These are phyloP conservation scores for Silene coronaria DNA, from an alignment of 179 eudicot genomes.

Conservation along the genomic window DNA sequence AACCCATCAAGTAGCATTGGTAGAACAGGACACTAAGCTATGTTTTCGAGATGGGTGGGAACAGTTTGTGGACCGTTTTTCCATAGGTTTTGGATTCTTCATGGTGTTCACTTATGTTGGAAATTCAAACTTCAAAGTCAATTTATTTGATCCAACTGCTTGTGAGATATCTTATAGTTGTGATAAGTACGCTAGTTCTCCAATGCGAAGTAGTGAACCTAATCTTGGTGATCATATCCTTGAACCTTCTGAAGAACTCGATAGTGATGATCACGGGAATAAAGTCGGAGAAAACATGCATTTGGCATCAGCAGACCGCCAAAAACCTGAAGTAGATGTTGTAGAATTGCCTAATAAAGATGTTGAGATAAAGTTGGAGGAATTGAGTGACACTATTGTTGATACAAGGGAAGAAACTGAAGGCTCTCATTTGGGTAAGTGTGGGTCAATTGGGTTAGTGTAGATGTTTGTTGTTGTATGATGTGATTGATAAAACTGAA, in stretches of 20 bases:
- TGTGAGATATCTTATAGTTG: slow-evolving; percentile 20
- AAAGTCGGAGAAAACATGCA: background rate
- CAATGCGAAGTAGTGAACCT: background rate
- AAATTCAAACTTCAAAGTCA: slow-evolving; percentile 22
- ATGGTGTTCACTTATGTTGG: slow-evolving; percentile 23
- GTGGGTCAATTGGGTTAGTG: background rate
- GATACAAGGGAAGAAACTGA: background rate
- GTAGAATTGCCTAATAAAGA: background rate
- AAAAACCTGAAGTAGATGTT: background rate
- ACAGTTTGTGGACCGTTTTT: slow-evolving; percentile 17
- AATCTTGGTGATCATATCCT: background rate
- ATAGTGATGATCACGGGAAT: background rate
- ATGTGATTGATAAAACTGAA: background rate
- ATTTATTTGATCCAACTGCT: slow-evolving; percentile 20
- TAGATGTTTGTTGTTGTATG: too few species aligned
- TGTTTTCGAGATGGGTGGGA: slow-evolving; percentile 27
- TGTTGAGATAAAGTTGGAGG: background rate
- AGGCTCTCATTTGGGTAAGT: background rate
- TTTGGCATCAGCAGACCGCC: background rate
- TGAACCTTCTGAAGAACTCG: background rate
- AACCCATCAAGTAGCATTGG: slow-evolving; percentile 16
- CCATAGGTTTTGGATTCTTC: slow-evolving; percentile 18
- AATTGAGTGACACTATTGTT: background rate
- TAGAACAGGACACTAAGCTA: slow-evolving; percentile 16
- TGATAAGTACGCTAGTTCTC: background rate